Evolutionary conservation across 495 filamentous ascomycete genomes (phyloP).

Genomic region (Hypomontagnella submonticulosa): DNA sequence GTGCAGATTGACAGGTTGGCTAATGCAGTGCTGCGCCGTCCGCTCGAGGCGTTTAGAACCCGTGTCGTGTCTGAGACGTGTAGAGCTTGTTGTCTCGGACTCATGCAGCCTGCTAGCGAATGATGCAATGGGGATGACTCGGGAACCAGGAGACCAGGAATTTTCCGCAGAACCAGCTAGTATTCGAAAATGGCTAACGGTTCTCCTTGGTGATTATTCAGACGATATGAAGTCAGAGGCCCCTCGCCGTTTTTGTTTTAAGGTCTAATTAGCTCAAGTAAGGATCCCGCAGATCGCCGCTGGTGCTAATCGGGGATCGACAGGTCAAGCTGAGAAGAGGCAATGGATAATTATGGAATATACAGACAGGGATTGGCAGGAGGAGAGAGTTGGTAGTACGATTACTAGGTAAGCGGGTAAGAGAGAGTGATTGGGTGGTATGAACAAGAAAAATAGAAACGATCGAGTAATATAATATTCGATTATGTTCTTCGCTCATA

Average conservation of each 20-base stretch:
- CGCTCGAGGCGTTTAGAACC: neutral
- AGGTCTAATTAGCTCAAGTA: neutral
- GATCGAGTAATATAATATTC: constrained; percentile 1
- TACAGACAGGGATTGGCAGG: constrained; percentile 28
- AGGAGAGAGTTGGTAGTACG: constrained; percentile 17
- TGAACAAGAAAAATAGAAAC: constrained; percentile 5
- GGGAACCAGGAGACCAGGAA: neutral
- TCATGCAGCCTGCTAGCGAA: constrained; percentile 29
- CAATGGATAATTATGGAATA: neutral
- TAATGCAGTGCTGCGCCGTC: constrained; percentile 1
- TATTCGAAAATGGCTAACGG: neutral
- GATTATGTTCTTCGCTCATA: neutral
- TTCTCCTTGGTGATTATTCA: constrained; percentile 7
- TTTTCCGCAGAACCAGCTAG: constrained; percentile 13
- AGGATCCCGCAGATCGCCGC: constrained; percentile 2
- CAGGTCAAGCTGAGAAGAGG: constrained; percentile 22
- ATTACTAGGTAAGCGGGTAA: constrained; percentile 6
- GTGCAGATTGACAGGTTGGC: no score
- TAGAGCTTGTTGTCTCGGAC: constrained; percentile 30
- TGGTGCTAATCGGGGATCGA: constrained; percentile 22
- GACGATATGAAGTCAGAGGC: constrained; percentile 6
- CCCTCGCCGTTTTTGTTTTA: constrained; percentile 6
- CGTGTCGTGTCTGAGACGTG: constrained; percentile 13
- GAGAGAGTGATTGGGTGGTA: neutral
- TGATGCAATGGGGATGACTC: constrained; percentile 38